Conservation (phyloP, 371 early-diverging fungal species). For the Apophysomyces trapeziformis region DNA sequence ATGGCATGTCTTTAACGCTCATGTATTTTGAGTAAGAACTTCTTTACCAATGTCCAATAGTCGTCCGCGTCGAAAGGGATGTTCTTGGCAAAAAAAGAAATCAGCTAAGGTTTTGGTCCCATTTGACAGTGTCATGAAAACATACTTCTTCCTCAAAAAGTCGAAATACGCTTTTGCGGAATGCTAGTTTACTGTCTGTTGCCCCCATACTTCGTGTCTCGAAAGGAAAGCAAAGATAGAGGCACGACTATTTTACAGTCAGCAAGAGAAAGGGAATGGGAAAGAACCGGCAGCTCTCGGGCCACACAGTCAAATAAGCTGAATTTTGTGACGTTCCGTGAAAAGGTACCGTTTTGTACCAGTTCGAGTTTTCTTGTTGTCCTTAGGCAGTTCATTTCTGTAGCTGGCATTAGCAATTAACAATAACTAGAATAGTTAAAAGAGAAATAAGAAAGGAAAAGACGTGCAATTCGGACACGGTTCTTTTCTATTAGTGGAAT, state of each 20-base stretch:
- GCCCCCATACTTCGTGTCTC: constrained; percentile 72
- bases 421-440: no score
- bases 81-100: constrained; percentile 39
- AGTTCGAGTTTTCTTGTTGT: no score
- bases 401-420: no score
- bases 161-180: constrained; percentile 84
- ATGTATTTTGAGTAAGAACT: not conserved
- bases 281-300: no score
- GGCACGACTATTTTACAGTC: not conserved
- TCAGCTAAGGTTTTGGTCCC: not conserved
- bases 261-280: not conserved
- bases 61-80: constrained; percentile 70
- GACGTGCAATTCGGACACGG: no score
- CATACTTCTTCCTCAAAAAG: constrained; percentile 80
- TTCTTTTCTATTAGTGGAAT: no score
- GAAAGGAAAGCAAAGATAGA: constrained; percentile 9
- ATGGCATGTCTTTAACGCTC: not conserved
- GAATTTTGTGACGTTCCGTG: no score
- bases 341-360: no score
- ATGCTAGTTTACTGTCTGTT: constrained; percentile 85
- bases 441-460: no score
- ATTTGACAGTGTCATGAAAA: not conserved
- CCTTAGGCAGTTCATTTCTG: no score
- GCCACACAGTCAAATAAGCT: no score
- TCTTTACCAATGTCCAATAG: constrained; percentile 62